Evolutionary conservation across 208 protist species (phyloP).

Genomic region (Leishmania aethiopica): DNA sequence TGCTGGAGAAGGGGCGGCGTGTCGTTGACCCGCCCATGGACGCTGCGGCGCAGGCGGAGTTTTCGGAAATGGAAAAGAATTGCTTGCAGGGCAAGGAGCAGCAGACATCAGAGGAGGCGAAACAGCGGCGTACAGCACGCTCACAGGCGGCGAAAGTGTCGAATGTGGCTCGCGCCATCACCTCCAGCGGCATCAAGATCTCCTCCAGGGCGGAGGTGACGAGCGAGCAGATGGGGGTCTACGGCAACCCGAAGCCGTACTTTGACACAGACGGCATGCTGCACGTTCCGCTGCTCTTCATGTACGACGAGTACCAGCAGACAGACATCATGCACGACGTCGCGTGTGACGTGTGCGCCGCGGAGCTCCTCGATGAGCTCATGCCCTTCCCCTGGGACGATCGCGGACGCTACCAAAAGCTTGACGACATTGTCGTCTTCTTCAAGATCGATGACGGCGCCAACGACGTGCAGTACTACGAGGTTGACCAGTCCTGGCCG

Average conservation of each 20-base stretch:
- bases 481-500: conserved; percentile 63
- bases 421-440: conserved; percentile 71
- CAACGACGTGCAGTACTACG: conserved; percentile 74
- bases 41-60: conserved; percentile 41
- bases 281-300: conserved; percentile 93
- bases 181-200: conserved; percentile 65
- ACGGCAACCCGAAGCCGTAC: conserved; percentile 77
- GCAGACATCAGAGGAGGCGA: conserved; percentile 38
- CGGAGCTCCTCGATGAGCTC: conserved; percentile 74
- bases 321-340: conserved; percentile 94
- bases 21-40: conserved; percentile 43
- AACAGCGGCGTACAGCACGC: conserved; percentile 32
- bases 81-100: conserved; percentile 32
- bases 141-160: conserved; percentile 61
- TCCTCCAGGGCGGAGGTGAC: conserved; percentile 58
- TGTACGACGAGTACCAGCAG: conserved; percentile 94
- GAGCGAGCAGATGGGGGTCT: conserved; percentile 85
- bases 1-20: conserved; percentile 53
- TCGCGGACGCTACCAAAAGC: conserved; percentile 50
- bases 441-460: conserved; percentile 91
- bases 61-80: conserved; percentile 56
- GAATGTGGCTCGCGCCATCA: conserved; percentile 70
- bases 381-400: conserved; percentile 91
- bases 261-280: conserved; percentile 74
- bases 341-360: conserved; percentile 61